Base-by-base conservation (phyloP, 768 basidiomycete species). In the Phlebiopsis flavidoalba region DNA sequence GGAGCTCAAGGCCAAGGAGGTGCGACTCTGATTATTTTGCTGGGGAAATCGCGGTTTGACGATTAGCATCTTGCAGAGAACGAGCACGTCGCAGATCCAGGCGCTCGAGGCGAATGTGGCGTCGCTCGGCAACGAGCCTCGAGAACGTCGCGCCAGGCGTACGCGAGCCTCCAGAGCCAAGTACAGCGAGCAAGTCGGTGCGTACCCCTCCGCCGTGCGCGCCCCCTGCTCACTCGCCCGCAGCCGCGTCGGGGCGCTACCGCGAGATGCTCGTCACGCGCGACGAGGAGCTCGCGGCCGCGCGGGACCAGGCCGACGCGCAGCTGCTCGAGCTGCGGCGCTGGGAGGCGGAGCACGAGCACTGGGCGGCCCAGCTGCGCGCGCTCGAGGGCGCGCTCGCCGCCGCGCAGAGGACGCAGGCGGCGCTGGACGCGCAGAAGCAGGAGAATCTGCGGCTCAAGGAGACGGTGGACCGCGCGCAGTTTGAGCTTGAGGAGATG, bases 381-480 rank as follows among this genome's bases (percentile, higher is more conserved):
- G 72, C 79, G 7, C 82, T 96, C n/a, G 89, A 94, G 66, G 66
- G 75, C 8, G 93, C 96, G 59, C 79, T 98, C 2, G 71, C 71
- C 3, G 68, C 82, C 24, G 91, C 93, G 4, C 84, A 88, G 55
- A 81, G 85, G 65, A 86, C 89, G 0, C 87, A 91, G 57, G 81
- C 78, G 0, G 82, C 85, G 61, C 80, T 97, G 40, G 93, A 95
- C 61, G 88, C 90, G 66, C 95, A 98, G 77, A 97, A 97, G 76
- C 91, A 93, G 67, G 93, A 95, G 78, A 98, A 97, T 68, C 70
- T 96, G 65, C 74, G 93, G 69, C 79, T 98, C 62, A 96, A 96
- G 70, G 95, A 98, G 79, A 97, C 95, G 1, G 98, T 98, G 65
- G 95, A 97, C 70, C 83, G 94, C 51, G 88, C 97, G 83, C 81